Evolutionary conservation across 2,329 filamentous ascomycete species (phyloP).

Genomic region (Chrysoporthe austroafricana): DNA sequence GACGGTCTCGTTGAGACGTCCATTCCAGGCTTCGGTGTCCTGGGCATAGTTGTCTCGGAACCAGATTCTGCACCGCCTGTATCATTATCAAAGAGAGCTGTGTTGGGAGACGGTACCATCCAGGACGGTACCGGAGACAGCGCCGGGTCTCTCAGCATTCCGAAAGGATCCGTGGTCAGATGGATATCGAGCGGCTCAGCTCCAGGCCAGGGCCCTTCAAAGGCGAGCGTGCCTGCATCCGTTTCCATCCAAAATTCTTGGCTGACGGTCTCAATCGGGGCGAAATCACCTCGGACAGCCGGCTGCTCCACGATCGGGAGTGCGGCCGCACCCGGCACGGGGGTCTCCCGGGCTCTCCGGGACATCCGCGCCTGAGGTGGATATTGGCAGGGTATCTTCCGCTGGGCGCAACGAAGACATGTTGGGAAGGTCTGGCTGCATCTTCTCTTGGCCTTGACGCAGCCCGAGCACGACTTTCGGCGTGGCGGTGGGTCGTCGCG

Average conservation of each 20-base stretch:
- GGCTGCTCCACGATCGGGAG: not conserved
- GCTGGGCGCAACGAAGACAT: constrained; percentile 56
- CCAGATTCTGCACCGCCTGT: too few species aligned
- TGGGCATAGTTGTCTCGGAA: not conserved
- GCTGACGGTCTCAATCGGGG: not conserved
- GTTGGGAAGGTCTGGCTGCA: constrained; percentile 56
- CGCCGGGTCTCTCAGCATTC: not conserved
- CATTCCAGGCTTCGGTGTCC: not conserved
- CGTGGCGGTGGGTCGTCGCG: constrained; percentile 50
- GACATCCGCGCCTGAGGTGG: constrained; percentile 37
- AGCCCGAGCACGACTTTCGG: constrained; percentile 61
- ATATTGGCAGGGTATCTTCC: constrained; percentile 53
- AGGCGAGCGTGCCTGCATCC: not conserved
- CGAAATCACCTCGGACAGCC: not conserved
- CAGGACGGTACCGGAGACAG: not conserved
- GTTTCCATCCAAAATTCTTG: not conserved
- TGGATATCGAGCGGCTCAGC: not conserved
- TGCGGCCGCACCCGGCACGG: not conserved
- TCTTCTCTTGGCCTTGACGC: constrained; percentile 60
- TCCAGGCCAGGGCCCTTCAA: not conserved
- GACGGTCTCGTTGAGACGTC: constrained; percentile 1
- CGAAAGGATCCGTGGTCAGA: not conserved
- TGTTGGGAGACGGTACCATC: not conserved
- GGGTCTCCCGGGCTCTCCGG: not conserved
- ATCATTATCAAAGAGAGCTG: not conserved